These are phyloP conservation scores for Penicillium sp. DNA, from an alignment of 2,329 filamentous ascomycete genomes.

Conservation along the genomic window DNA sequence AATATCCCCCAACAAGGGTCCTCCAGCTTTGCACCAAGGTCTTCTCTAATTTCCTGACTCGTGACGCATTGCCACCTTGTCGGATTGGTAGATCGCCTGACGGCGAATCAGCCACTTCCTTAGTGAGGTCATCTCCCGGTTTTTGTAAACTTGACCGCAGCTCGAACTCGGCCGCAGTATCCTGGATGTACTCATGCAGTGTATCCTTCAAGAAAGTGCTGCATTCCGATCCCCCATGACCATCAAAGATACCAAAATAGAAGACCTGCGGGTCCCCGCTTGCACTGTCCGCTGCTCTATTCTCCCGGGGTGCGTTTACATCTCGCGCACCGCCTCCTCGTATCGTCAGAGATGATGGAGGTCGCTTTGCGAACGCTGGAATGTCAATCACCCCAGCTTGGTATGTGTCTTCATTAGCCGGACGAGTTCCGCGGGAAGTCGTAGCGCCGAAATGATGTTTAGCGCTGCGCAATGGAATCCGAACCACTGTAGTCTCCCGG, in stretches of 20 bases:
- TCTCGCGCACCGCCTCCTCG: slow-evolving; percentile 37
- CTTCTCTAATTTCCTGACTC: slow-evolving; percentile 71
- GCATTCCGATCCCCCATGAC: slow-evolving; percentile 89
- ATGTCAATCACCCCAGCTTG: slow-evolving; percentile 94
- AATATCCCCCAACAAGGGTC: slow-evolving; percentile 89
- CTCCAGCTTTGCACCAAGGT: slow-evolving; percentile 78
- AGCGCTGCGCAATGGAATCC: slow-evolving; percentile 88
- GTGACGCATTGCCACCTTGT: slow-evolving; percentile 60
- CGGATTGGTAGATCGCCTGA: slow-evolving; percentile 52
- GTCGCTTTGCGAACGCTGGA: slow-evolving; percentile 86
- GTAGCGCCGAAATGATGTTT: slow-evolving; percentile 94
- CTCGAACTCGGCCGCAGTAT: slow-evolving; percentile 76
- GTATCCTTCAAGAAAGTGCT: slow-evolving; percentile 83
- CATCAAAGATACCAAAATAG: slow-evolving; percentile 96
- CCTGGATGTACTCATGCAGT: slow-evolving; percentile 87
- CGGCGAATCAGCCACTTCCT: slow-evolving; percentile 20
- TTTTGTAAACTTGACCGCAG: slow-evolving; percentile 74
- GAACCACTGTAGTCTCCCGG: slow-evolving; percentile 88
- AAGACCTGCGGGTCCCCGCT: slow-evolving; percentile 94
- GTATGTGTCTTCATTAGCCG: slow-evolving; percentile 91
- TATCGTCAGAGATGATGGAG: slow-evolving; percentile 67
- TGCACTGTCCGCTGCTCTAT: slow-evolving; percentile 72
- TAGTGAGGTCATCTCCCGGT: slow-evolving; percentile 22
- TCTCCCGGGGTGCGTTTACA: slow-evolving; percentile 44
- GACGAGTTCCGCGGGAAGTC: slow-evolving; percentile 77